Evolutionary conservation across 768 basidiomycete species (phyloP).

Genomic region (Tricholoma sp.): DNA sequence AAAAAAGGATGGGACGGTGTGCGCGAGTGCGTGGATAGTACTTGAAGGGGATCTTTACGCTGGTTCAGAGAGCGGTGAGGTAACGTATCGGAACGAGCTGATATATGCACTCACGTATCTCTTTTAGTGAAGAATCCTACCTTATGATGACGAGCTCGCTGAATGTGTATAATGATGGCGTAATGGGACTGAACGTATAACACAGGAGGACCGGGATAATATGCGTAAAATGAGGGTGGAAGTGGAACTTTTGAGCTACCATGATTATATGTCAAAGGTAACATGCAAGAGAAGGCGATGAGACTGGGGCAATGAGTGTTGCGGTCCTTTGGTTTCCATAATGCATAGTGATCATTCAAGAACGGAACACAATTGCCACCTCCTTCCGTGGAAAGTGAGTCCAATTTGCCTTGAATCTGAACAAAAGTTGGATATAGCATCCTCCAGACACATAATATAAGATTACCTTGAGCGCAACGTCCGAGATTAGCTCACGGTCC

Average conservation of each 20-base stretch:
- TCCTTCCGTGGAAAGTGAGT: slow-evolving; percentile 30
- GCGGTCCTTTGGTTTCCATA: slow-evolving; percentile 27
- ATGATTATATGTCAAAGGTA: slow-evolving; percentile 46
- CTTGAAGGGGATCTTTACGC: slow-evolving; percentile 32
- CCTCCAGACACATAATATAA: neutral
- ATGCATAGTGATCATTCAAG: slow-evolving; percentile 24
- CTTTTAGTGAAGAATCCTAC: slow-evolving; percentile 39
- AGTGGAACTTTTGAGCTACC: slow-evolving; percentile 26
- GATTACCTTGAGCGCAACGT: slow-evolving; percentile 43
- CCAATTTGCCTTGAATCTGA: slow-evolving; percentile 41
- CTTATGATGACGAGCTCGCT: slow-evolving; percentile 31
- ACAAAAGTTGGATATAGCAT: neutral
- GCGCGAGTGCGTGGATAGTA: slow-evolving; percentile 54
- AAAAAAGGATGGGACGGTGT: slow-evolving; percentile 43
- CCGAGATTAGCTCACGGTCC: slow-evolving; percentile 27
- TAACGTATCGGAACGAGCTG: slow-evolving; percentile 6
- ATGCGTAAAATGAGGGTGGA: slow-evolving; percentile 43
- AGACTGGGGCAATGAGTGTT: slow-evolving; percentile 20
- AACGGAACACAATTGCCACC: slow-evolving; percentile 29
- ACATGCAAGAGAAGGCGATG: slow-evolving; percentile 35
- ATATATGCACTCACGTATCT: slow-evolving; percentile 34
- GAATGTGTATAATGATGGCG: slow-evolving; percentile 36
- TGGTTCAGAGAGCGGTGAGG: neutral
- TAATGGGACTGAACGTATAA: slow-evolving; percentile 40
- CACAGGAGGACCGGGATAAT: slow-evolving; percentile 28